Evolutionary conservation across 2,329 filamentous ascomycete genomes (phyloP), one percentile per base, ranked within the genome.

Genomic region (Dactylellina haptotyla): DNA sequence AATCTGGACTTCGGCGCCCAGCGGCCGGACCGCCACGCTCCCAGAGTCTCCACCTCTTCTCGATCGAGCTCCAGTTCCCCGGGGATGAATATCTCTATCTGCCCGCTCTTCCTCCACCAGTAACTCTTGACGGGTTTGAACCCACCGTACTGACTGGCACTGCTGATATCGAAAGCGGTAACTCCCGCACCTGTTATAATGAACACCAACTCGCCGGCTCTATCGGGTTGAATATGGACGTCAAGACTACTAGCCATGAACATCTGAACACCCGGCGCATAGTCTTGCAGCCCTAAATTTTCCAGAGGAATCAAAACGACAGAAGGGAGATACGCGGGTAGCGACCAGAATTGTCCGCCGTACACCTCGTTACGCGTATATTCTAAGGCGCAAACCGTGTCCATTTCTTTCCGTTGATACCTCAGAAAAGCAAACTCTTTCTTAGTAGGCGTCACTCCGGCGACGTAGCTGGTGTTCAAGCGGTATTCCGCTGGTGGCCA

Each of bases 101-200:
- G 20, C 10, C 26, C 9, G 16, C 37, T 57, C 4, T 46, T 16
- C 18, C 51, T 54, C 69, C 69, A 73, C 54, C 46, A 66, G 28
- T 62, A 66, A n/a, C 16, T 66, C 25, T 41, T 73, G 2, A 65
- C 30, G 2, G n/a, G 30, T 5, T 4, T 66, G 2, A 63, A n/a
- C 3, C 61, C 56, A 5, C 61, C 56, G 23, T 48, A 43, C 5
- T 48, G 37, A 18, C 50, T 66, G 4, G 28, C 45, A 5, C 48
- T 37, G 14, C 39, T 34, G 28, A 73, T 34, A 46, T 73, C 61
- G 23, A 66, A 73, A n/a, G 61, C 69, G 1, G 61, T 73, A 20
- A 66, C 69, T 1, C 69, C 61, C 2, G 54, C 37, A 0, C 69
- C 61, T 0, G 69, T 66, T 0, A 45, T 51, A 10, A 66, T 34